Evolutionary conservation across 2,329 filamentous ascomycete species (phyloP), one percentile per base, ranked within the genome.

Genomic region (Fusarium vanettenii): DNA sequence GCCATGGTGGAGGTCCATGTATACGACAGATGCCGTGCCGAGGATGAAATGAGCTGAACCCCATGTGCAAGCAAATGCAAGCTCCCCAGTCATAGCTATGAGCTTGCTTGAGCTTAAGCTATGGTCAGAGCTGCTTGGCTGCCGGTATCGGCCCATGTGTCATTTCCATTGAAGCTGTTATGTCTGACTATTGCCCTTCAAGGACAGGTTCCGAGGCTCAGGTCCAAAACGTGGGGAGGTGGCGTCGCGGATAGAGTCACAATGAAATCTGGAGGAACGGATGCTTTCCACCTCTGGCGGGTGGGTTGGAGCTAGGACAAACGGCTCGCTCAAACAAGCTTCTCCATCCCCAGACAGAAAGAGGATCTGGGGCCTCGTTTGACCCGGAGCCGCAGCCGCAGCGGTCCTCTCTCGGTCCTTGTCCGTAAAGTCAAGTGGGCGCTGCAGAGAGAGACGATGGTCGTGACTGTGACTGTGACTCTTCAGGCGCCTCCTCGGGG

Each of bases 271-370:
- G 74, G 75, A 64, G 75, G 70, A 72, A 74, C 68, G 76, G 76
- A 74, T 64, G 67, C 64, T 48, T 48, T 48, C 48, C 35, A 66
- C 41, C 67, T 45, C 50, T 64, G n/a, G 27, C 60, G 64, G 33
- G 61, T 56, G 57, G 65, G 22, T 57, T 52, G 63, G 59, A 77
- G 74, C 76, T 78, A 78, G 76, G 76, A 75, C 76, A 70, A 78
- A 77, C 70, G 74, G 76, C 72, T 69, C 70, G 48, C 25, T 52
- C 27, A 29, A 56, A 45, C 56, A 55, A 25, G 64, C 64, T 75
- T 70, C 70, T 66, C 66, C 71, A 31, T 52, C 48, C 48, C 48
- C 27, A 52, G 48, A 25, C 25, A 22, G 10, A 14, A 5, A 57
- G 31, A 57, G 7, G 52, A 57, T 35, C 22, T 60, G 65, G 55